phyloP scores from a whole-genome alignment of 345 rosid species.

The Boechera divaricarpa region DNA sequence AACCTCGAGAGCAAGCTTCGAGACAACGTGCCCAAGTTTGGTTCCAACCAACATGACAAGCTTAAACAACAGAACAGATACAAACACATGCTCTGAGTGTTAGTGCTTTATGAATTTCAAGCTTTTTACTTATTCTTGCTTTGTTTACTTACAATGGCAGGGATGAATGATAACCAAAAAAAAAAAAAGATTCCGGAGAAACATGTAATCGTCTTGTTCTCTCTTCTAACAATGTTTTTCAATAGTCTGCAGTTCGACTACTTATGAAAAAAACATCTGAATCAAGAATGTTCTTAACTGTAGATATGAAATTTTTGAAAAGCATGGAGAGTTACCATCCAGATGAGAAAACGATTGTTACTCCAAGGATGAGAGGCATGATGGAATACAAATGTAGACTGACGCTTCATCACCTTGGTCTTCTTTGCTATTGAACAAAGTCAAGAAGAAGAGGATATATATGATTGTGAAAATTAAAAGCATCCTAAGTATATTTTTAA shows the following conservation, averaged over 20 bases:
- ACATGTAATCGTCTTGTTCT: slow-evolving; percentile 17
- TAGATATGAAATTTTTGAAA: background rate
- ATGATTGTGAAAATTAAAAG: background rate
- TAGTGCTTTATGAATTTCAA: slow-evolving; percentile 9
- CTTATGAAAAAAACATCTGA: background rate
- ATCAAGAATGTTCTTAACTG: slow-evolving; percentile 10
- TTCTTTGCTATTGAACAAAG: slow-evolving; percentile 58
- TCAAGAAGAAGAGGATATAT: slow-evolving; percentile 24
- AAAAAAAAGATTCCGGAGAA: background rate
- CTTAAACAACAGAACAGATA: slow-evolving; percentile 49
- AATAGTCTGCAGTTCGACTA: background rate
- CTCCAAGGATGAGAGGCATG: slow-evolving; percentile 98
- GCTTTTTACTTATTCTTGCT: background rate
- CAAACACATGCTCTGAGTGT: slow-evolving; percentile 21
- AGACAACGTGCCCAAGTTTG: slow-evolving; percentile 91
- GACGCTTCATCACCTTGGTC: slow-evolving; percentile 72
- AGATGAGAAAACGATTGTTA: slow-evolving; percentile 79
- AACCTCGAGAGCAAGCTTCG: slow-evolving; percentile 84
- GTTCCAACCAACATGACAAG: slow-evolving; percentile 91
- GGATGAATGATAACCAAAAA: slow-evolving; percentile 88
- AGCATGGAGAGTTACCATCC: slow-evolving; percentile 71
- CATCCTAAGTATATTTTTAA: background rate
- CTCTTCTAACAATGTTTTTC: background rate
- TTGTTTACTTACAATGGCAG: slow-evolving; percentile 75
- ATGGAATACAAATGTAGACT: slow-evolving; percentile 85